Conservation (phyloP, 768 basidiomycete genomes). For the Vishniacozyma victoriae region DNA sequence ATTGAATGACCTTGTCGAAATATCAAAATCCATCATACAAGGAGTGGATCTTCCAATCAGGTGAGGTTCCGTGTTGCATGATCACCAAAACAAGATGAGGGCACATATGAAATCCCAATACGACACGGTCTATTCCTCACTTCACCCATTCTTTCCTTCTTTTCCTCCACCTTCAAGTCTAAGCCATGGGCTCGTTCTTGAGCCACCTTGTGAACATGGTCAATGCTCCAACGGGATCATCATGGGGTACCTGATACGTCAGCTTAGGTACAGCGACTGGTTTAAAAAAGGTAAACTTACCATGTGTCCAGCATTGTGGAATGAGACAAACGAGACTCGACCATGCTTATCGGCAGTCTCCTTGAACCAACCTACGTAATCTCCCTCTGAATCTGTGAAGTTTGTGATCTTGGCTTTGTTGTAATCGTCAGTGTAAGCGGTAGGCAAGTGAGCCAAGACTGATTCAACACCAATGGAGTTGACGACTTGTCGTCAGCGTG, state of each 20-base stretch:
- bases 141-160: too few species aligned
- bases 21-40: too few species aligned
- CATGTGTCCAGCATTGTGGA: conserved; percentile 72
- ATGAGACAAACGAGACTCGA: conserved; percentile 74
- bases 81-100: too few species aligned
- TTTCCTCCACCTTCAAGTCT: too few species aligned
- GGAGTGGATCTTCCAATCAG: too few species aligned
- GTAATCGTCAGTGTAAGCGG: conserved; percentile 62
- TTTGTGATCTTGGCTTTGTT: conserved; percentile 51
- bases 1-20: too few species aligned
- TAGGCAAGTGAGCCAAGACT: conserved; percentile 60
- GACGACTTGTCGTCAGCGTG: conserved; percentile 17
- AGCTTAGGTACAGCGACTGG: neutral
- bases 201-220: conserved; percentile 53
- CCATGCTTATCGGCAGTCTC: conserved; percentile 68
- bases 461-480: conserved; percentile 37
- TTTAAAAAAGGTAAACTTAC: conserved; percentile 22
- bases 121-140: too few species aligned
- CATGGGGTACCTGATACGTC: conserved; percentile 70
- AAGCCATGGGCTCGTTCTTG: conserved; percentile 45
- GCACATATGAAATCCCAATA: too few species aligned
- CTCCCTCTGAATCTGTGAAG: conserved; percentile 56
- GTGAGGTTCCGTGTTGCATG: too few species aligned
- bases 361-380: conserved; percentile 63
- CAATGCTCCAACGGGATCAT: conserved; percentile 80